Evolutionary conservation across 1,284 basidiomycete species (phyloP).

Genomic region (Fomes fomentarius): DNA sequence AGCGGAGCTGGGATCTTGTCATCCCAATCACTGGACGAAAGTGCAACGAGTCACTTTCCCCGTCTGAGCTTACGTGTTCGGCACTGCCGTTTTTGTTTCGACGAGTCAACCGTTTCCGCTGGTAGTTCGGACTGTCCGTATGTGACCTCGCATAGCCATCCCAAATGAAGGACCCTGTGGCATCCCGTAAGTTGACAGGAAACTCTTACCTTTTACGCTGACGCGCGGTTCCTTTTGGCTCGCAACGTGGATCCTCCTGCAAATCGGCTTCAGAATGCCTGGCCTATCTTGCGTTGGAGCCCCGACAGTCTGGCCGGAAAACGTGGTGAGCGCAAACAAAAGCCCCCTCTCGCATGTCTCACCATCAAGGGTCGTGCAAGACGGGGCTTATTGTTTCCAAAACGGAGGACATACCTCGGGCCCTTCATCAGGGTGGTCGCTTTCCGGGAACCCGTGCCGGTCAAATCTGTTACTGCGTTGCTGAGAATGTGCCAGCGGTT

Average conservation of each 20-base stretch:
- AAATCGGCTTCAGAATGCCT: conserved; percentile 20
- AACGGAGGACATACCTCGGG: conserved; percentile 10
- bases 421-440: conserved; percentile 14
- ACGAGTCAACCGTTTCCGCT: conserved; percentile 11
- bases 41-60: conserved; percentile 15
- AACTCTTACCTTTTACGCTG: conserved; percentile 16
- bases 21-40: conserved; percentile 18
- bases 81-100: conserved; percentile 20
- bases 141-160: conserved; percentile 11
- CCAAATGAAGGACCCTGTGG: conserved; percentile 3
- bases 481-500: conserved; percentile 18
- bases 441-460: conserved; percentile 16
- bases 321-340: conserved; percentile 6
- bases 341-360: conserved; percentile 8
- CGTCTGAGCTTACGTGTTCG: conserved; percentile 25
- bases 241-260: conserved; percentile 15
- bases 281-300: conserved; percentile 5
- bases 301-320: conserved; percentile 2
- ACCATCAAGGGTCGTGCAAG: conserved; percentile 17
- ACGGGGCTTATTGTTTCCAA: conserved; percentile 13
- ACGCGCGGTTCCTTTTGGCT: conserved; percentile 12
- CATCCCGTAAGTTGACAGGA: conserved; percentile 12
- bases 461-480: conserved; percentile 1
- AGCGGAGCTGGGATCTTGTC: conserved; percentile 12
- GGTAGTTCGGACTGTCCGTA: not conserved